A percentile compares a stretch with the other conserved stretches of the same genome.
phyloP scores from a whole-genome alignment of 1,284 basidiomycete species.

The Tausonia pullulans region DNA sequence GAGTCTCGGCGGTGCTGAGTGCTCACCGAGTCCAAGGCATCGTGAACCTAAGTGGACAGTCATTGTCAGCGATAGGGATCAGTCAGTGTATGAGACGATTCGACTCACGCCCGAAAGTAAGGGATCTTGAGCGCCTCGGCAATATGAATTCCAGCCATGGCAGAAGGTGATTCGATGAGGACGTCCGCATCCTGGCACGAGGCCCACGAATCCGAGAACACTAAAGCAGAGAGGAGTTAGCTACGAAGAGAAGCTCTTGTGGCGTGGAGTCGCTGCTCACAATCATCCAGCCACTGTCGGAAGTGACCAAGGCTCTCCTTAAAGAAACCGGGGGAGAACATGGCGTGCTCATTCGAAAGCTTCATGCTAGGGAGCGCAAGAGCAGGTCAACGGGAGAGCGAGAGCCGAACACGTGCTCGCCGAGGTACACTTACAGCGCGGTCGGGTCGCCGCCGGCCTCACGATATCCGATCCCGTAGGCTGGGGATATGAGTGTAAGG shows the following conservation, averaged over 20 bases:
- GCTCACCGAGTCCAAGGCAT: constrained; percentile 43
- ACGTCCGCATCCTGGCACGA: constrained; percentile 63
- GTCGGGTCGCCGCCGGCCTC: constrained; percentile 69
- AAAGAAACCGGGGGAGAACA: constrained; percentile 75
- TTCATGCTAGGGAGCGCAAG: constrained; percentile 25
- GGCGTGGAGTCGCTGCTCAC: constrained; percentile 31
- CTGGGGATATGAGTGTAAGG: constrained; percentile 18
- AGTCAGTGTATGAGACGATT: neutral
- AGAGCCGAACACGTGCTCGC: constrained; percentile 36
- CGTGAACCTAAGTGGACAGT: constrained; percentile 40
- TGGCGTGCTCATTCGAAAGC: constrained; percentile 43
- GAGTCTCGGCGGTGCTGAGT: too few species aligned
- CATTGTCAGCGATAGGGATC: neutral
- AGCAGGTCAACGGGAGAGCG: neutral
- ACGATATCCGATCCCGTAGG: constrained; percentile 56
- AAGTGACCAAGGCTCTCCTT: constrained; percentile 57
- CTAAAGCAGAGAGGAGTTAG: constrained; percentile 27
- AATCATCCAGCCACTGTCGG: constrained; percentile 62
- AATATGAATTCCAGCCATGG: constrained; percentile 71
- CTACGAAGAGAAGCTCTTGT: neutral
- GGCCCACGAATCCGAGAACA: constrained; percentile 56
- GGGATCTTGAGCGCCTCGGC: constrained; percentile 62
- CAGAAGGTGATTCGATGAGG: constrained; percentile 55
- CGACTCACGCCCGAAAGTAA: constrained; percentile 41
- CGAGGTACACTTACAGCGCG: constrained; percentile 37